Evolutionary conservation across 2,329 filamentous ascomycete genomes (phyloP), one percentile per base, ranked within the genome.

Genomic region (Colletotrichum orchidophilum): DNA sequence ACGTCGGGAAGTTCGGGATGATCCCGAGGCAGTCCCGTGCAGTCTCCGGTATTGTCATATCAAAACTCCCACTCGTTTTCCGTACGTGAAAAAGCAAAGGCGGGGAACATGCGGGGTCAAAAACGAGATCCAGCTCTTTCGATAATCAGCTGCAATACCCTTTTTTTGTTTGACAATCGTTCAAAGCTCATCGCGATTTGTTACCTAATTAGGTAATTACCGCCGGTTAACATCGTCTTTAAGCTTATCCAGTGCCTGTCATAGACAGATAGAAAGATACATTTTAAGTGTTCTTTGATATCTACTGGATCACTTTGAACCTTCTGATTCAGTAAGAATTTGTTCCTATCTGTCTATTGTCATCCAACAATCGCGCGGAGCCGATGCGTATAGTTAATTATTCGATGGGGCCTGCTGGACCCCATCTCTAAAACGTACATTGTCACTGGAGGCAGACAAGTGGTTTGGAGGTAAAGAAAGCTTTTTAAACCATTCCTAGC

Each of bases 81-180:
- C n/a, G 52, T 53, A 33, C 46, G 15, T 5, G 39, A 26, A 27
- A 59, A 26, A 26, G 31, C 24, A 15, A 59, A 69, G 69, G 69
- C 65, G 69, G 69, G 69, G 69, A 69, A 71, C 69, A 64, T 64
- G 69, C 69, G 69, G 69, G 65, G 64, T 60, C 8, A 46, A 21
- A 18, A 46, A 4, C 18, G 39, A 53, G 26, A 31, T 46, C 6
- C 42, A 21, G 61, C 31, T 29, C 24, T 29, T 58, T 21, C n/a
- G 39, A 63, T 53, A 52, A 24, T 60, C 58, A 59, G 52, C 46
- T 26, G n/a, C 15, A 21, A 70, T 52, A 31, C 52, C 5, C 5
- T 27, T 33, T 42, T 29, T 42, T 18, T 46, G 18, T n/a, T n/a
- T 8, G 5, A 18, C 18, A 18, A 18, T n/a, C 7, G 39, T 46